Evolutionary conservation across 1,284 basidiomycete species (phyloP), one percentile per base, ranked within the genome.

Genomic region (Ganoderma multipileum): DNA sequence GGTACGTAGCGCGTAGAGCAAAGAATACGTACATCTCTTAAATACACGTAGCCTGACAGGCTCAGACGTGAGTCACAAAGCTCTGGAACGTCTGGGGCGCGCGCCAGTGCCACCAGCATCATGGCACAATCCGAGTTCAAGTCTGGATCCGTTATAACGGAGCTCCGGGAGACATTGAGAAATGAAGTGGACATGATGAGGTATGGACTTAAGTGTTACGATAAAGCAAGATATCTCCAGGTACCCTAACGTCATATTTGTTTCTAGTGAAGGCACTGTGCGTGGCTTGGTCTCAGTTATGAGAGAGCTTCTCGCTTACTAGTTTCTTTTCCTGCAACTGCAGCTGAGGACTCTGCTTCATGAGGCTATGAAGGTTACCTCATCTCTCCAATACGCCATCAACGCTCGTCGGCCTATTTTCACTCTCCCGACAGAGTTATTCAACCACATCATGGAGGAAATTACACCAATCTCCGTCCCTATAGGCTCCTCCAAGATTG

Each of bases 381-480:
- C 59, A 6, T 18, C 39, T 2, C 58, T 66, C 38, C 57, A 38
- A 3, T 26, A 50, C 26, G 58, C 50, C 3, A 7, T 42, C 38
- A 66, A 66, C 26, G 20, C 44, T 14, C 58, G 44, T 2, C 47
- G 59, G 16, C 47, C 47, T 7, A 59, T 66, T 1, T 41, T 44
- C 28, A 38, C 59, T 16, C 47, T 66, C 9, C 65, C 65, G n/a
- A 50, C 50, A 5, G 65, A 66, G 23, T 39, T 66, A 9, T 26
- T 66, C 12, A 61, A 44, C 18, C 47, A 39, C 30, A 55, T 66
- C 47, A 47, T 66, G 23, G 58, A 61, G 5, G 59, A 66, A 1
- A 52, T 66, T 20, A 36, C 26, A 28, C 52, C 52, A 16, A 42
- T 7, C 39, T 9, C 54, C 8, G 39, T 54, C 14, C 20, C 54